phyloP scores from a whole-genome alignment of 75 land plant genomes.

The Picea glauca region DNA sequence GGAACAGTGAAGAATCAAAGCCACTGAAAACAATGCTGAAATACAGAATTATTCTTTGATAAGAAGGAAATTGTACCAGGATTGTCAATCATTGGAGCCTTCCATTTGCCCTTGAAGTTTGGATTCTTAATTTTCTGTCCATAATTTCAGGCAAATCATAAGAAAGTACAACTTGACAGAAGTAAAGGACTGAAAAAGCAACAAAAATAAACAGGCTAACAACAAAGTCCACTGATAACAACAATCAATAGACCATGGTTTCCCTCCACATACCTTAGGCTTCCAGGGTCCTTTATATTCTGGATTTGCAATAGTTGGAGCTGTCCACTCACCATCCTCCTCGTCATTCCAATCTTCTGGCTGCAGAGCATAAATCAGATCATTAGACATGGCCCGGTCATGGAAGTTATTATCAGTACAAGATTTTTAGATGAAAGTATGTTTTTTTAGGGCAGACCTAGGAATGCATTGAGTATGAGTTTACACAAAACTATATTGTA shows the following conservation, averaged over 20 bases:
- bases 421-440: not conserved
- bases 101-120: conserved; percentile 95
- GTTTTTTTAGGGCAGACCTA: not conserved
- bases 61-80: conserved; percentile 54
- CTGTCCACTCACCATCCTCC: conserved; percentile 96
- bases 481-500: not conserved
- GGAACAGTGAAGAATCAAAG: not conserved
- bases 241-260: not conserved
- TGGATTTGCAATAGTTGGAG: conserved; percentile 89
- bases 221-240: not conserved
- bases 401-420: not conserved
- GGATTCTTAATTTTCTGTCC: conserved; percentile 95
- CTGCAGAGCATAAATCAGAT: conserved; percentile 24
- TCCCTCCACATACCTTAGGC: conserved; percentile 56
- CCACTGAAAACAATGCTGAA: not conserved
- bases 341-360: conserved; percentile 99
- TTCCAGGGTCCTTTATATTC: conserved; percentile 97
- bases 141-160: not conserved
- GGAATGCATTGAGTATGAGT: not conserved
- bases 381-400: not conserved
- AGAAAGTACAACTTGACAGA: conserved; percentile 5
- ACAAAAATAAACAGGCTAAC: not conserved
- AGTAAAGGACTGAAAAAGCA: not conserved
- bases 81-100: conserved; percentile 94
- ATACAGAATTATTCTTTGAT: not conserved